A percentile compares a stretch with the other conserved stretches of the same genome.
Evolutionary conservation across 257 asterid genomes (phyloP).

Genomic region (Verbena officinalis): DNA sequence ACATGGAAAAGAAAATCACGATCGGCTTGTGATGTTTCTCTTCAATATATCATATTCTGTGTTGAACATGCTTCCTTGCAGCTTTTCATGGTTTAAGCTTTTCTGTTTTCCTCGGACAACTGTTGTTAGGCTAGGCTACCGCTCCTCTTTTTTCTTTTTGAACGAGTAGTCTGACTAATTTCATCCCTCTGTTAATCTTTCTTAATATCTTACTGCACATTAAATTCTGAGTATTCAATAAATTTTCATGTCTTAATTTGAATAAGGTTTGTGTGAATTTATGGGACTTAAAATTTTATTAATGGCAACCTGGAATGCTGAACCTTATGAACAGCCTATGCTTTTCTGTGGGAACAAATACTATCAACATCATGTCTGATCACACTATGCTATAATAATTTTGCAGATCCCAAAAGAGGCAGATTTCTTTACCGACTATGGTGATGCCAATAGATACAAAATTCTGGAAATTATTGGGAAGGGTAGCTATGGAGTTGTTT

Average conservation of each 20-base stretch:
- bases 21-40: not conserved
- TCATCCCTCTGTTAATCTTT: not conserved
- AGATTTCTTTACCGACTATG: conserved; percentile 88
- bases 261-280: not conserved
- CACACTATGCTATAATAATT: conserved; percentile 28
- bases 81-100: conserved; percentile 7
- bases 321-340: not conserved
- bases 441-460: conserved; percentile 87
- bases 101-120: not conserved
- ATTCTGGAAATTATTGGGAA: conserved; percentile 87
- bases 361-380: not conserved
- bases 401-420: conserved; percentile 68
- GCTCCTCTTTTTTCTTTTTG: not conserved
- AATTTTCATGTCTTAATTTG: not conserved
- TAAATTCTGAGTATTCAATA: not conserved
- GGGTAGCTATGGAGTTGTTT: conserved; percentile 98
- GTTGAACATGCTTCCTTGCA: not conserved
- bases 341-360: not conserved
- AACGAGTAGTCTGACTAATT: conserved; percentile 1
- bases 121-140: not conserved
- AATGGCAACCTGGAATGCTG: not conserved
- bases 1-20: not conserved
- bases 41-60: not conserved
- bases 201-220: not conserved
- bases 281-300: too few relatives aligned